Percentiles rank a stretch among this genome's conserved stretches.
These are phyloP conservation scores for Teratosphaeria nubilosa DNA, from an alignment of 2,329 filamentous ascomycete genomes.

Conservation along the genomic window DNA sequence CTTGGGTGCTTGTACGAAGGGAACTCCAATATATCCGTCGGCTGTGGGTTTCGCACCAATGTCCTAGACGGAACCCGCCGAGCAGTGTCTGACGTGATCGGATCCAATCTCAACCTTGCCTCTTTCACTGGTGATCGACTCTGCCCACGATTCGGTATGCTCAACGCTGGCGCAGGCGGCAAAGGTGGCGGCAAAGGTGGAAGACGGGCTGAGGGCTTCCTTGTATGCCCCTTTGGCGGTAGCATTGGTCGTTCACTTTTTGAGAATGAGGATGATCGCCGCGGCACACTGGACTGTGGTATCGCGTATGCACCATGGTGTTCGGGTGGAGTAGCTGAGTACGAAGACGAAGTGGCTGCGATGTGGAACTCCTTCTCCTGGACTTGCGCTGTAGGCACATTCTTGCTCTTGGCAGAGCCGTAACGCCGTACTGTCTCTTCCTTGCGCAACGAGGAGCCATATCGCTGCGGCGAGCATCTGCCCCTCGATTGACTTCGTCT, in stretches of 20 bases:
- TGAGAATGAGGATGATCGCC: slow-evolving; percentile 35
- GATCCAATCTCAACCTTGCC: slow-evolving; percentile 30
- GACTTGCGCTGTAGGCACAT: not conserved
- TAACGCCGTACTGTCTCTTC: not conserved
- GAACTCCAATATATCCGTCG: slow-evolving; percentile 40
- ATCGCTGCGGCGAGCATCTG: slow-evolving; percentile 2
- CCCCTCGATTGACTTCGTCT: not conserved
- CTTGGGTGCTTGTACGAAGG: slow-evolving; percentile 40
- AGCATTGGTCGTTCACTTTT: slow-evolving; percentile 2
- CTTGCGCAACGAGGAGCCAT: not conserved
- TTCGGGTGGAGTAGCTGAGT: slow-evolving; percentile 26
- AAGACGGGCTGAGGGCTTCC: slow-evolving; percentile 13
- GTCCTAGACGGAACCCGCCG: slow-evolving; percentile 39
- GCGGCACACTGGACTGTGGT: slow-evolving; percentile 34
- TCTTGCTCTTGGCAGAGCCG: not conserved
- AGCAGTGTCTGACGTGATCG: slow-evolving; percentile 33
- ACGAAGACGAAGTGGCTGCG: slow-evolving; percentile 15
- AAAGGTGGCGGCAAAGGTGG: not conserved
- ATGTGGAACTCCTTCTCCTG: not conserved
- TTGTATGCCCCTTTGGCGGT: slow-evolving; percentile 2
- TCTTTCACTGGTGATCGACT: slow-evolving; percentile 41
- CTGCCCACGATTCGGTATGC: slow-evolving; percentile 36
- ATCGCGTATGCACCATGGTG: slow-evolving; percentile 37
- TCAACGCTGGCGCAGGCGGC: slow-evolving; percentile 5
- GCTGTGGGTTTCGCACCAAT: slow-evolving; percentile 36